phyloP scores from a whole-genome alignment of 176 grass and related monocot genomes.

The Paspalum notatum region DNA sequence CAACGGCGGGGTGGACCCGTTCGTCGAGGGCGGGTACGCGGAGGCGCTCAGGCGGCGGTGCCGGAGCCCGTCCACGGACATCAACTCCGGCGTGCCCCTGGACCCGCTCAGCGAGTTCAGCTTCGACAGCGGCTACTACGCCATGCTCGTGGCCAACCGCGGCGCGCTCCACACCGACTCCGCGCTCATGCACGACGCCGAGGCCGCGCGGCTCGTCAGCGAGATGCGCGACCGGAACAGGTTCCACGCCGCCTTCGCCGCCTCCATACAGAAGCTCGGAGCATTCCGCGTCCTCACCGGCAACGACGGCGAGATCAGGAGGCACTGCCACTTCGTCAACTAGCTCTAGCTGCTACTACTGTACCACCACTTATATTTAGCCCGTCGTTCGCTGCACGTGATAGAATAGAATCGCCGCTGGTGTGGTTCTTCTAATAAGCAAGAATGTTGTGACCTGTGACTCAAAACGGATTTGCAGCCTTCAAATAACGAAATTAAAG shows the following conservation, averaged over 20 bases:
- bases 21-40: background rate
- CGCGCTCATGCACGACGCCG: background rate
- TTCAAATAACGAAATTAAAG: no score
- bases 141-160: background rate
- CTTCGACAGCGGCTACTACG: conserved; percentile 12
- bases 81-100: background rate
- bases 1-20: background rate
- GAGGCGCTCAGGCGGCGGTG: background rate
- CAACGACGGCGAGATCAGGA: conserved; percentile 14
- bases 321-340: background rate
- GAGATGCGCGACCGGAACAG: background rate
- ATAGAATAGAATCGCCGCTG: no score
- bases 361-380: no score
- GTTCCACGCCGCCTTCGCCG: conserved; percentile 15
- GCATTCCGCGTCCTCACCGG: background rate
- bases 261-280: background rate
- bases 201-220: background rate
- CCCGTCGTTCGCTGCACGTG: no score
- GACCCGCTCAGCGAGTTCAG: conserved; percentile 11
- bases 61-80: background rate
- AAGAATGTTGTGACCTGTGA: no score
- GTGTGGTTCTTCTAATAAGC: no score
- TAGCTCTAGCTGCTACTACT: no score
- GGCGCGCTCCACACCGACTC: background rate
- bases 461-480: no score